A percentile compares a stretch with the other conserved stretches of the same genome.
Conservation (phyloP, 1,284 basidiomycete species). For the Ceratobasidium sp. region DNA sequence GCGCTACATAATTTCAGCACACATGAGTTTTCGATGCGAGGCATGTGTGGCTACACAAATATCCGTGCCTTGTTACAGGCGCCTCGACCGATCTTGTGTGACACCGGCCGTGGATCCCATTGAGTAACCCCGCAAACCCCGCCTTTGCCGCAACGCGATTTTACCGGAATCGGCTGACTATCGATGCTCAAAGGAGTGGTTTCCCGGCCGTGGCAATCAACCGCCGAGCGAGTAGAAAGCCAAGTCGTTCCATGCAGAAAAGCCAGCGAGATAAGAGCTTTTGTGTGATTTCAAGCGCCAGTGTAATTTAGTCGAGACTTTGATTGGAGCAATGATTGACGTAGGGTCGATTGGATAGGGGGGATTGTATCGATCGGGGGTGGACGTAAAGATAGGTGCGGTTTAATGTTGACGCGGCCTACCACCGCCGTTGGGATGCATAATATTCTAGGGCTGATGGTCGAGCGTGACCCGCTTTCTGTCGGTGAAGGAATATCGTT, state of each 20-base stretch:
- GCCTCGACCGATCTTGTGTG: not conserved
- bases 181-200: not conserved
- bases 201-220: not conserved
- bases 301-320: not conserved
- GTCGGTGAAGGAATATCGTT: not conserved
- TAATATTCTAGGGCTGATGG: not conserved
- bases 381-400: not conserved
- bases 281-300: not conserved
- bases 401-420: not conserved
- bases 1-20: too few species aligned
- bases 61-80: too few species aligned
- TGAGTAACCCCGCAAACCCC: constrained; percentile 9
- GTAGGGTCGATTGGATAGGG: not conserved
- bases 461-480: not conserved
- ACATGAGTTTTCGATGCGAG: too few species aligned
- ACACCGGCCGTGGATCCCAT: not conserved
- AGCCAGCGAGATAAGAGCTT: not conserved
- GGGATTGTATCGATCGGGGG: constrained; percentile 1
- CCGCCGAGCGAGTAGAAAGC: not conserved
- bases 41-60: too few species aligned
- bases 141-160: constrained; percentile 7
- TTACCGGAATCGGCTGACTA: constrained; percentile 12
- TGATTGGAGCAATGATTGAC: constrained; percentile 2
- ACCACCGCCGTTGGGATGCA: constrained; percentile 5
- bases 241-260: not conserved